These are phyloP conservation scores for Withania somnifera DNA, from an alignment of 305 asterid species.

Conservation along the genomic window DNA sequence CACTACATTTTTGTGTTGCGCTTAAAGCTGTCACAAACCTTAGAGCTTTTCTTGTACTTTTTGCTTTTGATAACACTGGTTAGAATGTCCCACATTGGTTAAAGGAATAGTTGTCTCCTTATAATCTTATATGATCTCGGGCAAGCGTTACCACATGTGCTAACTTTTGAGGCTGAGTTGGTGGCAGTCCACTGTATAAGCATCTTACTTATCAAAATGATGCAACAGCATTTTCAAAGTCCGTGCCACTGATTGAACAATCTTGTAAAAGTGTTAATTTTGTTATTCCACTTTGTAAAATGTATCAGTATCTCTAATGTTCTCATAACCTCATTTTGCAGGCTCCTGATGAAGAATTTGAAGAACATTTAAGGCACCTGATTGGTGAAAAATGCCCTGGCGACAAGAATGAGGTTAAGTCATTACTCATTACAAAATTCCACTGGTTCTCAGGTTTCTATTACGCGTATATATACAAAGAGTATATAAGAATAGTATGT, in stretches of 20 bases:
- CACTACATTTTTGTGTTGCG: too few species aligned
- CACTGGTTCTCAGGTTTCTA: neutral
- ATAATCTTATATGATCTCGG: neutral
- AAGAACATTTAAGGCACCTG: slow-evolving; percentile 71
- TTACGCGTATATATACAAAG: neutral
- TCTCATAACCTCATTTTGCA: slow-evolving; percentile 13
- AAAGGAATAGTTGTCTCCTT: neutral
- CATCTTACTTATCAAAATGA: neutral
- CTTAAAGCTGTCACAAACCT: too few species aligned
- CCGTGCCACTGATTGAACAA: neutral
- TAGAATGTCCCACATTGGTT: neutral
- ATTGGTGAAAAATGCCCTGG: slow-evolving; percentile 74
- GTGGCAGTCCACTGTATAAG: neutral
- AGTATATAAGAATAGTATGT: neutral
- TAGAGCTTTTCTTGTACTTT: too few species aligned
- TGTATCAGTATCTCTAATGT: neutral
- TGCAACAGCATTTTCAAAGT: neutral
- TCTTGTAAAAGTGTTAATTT: neutral
- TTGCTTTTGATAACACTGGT: neutral
- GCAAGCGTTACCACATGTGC: neutral
- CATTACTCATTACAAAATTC: neutral
- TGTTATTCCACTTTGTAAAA: neutral
- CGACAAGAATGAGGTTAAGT: slow-evolving; percentile 67
- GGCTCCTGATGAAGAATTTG: slow-evolving; percentile 98
- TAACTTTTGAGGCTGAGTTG: neutral